Evolutionary conservation across 2,329 filamentous ascomycete species (phyloP).

Genomic region (Amauroascus niger): DNA sequence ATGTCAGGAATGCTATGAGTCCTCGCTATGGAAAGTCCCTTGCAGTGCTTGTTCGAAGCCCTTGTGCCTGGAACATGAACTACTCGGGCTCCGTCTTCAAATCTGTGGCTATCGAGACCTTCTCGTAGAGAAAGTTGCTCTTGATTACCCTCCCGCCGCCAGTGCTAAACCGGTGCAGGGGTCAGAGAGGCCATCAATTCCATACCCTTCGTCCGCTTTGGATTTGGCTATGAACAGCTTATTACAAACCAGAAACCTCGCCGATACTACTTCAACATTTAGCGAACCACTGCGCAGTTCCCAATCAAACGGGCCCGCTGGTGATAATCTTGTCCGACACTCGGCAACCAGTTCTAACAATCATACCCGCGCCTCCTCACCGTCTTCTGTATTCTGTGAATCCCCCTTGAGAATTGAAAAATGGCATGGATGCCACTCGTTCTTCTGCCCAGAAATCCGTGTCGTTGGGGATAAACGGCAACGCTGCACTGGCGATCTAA

Average conservation of each 20-base stretch:
- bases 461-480: constrained; percentile 38
- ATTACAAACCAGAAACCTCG: background rate
- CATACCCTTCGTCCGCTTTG: background rate
- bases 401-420: constrained; percentile 29
- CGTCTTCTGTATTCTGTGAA: constrained; percentile 31
- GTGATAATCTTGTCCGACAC: background rate
- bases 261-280: background rate
- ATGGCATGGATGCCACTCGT: constrained; percentile 42
- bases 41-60: constrained; percentile 49
- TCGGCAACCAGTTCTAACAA: constrained; percentile 23
- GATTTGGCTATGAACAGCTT: background rate
- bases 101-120: constrained; percentile 51
- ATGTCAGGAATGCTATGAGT: constrained; percentile 49
- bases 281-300: background rate
- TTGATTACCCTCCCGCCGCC: constrained; percentile 27
- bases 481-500: constrained; percentile 36
- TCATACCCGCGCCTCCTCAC: constrained; percentile 34
- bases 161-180: background rate
- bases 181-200: constrained; percentile 1
- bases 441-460: constrained; percentile 39
- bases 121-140: constrained; percentile 39
- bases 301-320: background rate
- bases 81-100: constrained; percentile 46
- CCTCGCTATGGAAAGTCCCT: constrained; percentile 51
- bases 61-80: constrained; percentile 51